Evolutionary conservation across 768 basidiomycete genomes (phyloP).

Genomic region (Naganishia onofrii): DNA sequence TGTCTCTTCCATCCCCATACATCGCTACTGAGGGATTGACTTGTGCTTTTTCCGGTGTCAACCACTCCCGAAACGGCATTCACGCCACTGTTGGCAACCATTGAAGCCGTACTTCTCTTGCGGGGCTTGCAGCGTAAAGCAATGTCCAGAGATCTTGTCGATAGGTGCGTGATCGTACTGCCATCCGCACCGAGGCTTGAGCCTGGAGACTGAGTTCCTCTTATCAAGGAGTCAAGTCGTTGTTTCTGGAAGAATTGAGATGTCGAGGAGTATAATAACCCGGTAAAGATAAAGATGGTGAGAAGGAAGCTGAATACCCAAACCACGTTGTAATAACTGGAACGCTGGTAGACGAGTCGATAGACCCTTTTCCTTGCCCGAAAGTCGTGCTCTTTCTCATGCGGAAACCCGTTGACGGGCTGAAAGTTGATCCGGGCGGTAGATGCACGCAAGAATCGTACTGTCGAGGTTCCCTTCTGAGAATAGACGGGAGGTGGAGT

Average conservation of each 20-base stretch:
- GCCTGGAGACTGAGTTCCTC: too few relatives aligned
- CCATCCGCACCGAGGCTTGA: neutral
- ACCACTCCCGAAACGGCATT: neutral
- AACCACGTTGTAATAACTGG: neutral
- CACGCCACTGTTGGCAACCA: neutral
- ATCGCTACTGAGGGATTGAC: slow-evolving; percentile 9
- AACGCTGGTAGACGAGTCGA: neutral
- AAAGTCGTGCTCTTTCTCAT: neutral
- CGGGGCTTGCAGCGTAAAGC: neutral
- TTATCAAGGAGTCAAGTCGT: neutral
- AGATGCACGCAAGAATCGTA: neutral
- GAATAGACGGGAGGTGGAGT: too few relatives aligned
- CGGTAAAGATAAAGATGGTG: slow-evolving; percentile 4
- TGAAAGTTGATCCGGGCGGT: neutral
- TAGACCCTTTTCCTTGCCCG: neutral
- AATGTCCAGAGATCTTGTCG: neutral
- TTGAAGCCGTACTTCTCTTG: neutral
- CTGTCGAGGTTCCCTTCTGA: neutral
- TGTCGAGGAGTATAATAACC: neutral
- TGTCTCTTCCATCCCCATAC: slow-evolving; percentile 15
- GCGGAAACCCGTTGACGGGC: neutral
- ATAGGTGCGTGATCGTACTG: neutral
- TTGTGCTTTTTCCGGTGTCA: neutral
- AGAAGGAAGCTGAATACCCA: slow-evolving; percentile 17
- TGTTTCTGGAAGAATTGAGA: neutral